Evolutionary conservation across 257 asterid genomes (phyloP).

Genomic region (Hygrophila difformis): DNA sequence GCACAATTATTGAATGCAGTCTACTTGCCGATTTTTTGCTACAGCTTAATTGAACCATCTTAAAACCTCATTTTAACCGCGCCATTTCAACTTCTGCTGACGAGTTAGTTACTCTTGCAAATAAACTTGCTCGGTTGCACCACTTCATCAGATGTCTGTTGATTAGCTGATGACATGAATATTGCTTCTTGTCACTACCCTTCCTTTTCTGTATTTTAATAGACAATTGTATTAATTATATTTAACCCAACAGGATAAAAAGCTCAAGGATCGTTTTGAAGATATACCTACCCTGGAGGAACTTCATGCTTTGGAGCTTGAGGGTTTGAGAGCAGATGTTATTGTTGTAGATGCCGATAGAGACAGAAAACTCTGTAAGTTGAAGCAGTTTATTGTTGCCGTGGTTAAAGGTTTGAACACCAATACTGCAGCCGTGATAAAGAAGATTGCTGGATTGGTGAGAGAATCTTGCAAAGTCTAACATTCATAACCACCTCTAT

Average conservation of each 20-base stretch:
- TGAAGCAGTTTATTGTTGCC: constrained; percentile 70
- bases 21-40: constrained; percentile 1
- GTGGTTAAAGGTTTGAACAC: constrained; percentile 78
- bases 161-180: no score
- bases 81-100: constrained; percentile 8
- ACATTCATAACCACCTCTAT: background rate
- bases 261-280: constrained; percentile 71
- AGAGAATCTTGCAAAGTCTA: constrained; percentile 7
- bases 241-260: constrained; percentile 55
- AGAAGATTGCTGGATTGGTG: constrained; percentile 95
- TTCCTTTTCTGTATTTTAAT: background rate
- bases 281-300: constrained; percentile 81
- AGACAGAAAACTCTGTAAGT: constrained; percentile 86
- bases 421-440: constrained; percentile 71
- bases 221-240: background rate
- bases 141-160: no score
- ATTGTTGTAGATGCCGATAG: constrained; percentile 80
- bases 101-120: background rate
- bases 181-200: constrained; percentile 13
- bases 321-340: constrained; percentile 72
- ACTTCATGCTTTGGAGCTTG: constrained; percentile 68
- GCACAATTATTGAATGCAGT: no score
- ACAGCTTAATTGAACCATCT: constrained; percentile 9
- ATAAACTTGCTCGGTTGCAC: background rate
- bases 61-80: background rate